Evolutionary conservation across 768 basidiomycete species (phyloP), one percentile per base, ranked within the genome.

Genomic region (Tubosaeta brunneosetosa): DNA sequence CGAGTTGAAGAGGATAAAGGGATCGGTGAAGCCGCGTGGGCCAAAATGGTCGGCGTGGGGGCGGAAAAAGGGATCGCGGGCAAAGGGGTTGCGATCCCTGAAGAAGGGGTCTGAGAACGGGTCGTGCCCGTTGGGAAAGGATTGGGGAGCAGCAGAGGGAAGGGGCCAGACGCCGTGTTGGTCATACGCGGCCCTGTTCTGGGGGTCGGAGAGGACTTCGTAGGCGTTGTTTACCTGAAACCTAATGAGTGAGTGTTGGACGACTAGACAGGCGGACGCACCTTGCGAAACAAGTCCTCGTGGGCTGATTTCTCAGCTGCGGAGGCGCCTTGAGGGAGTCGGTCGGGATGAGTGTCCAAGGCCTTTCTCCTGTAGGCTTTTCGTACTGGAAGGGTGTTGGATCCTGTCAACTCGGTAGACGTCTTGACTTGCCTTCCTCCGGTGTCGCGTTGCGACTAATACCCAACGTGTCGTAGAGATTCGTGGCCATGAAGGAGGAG

Each of bases 331-430:
- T 72, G 80, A 5, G 80, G 77, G 2, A 87, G 73, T 41, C 88
- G 75, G 62, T 91, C 88, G 6, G 88, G 88, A 64, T 91, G 88
- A 3, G 86, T 91, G 51, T 82, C 73, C 26, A 91, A 63, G 3
- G 88, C 88, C 62, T 72, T 78, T 69, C 75, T 81, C 67, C 79
- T 83, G 75, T 91, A 91, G n/a, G 88, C 88, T 60, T 79, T 87
- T 55, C 86, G 80, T 56, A 91, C 88, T 91, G 55, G 34, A 22
- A 40, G 38, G 29, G 25, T 6, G 47, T 38, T 60, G 40, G 63
- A 54, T 14, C 13, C 29, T 17, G 44, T 44, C n/a, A 47, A 48
- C 4, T 5, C 4, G 36, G 16, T 22, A 40, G 12, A 27, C 11
- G 16, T 34, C 17, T 44, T 11, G 38, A 75, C 82, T 26, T 60